Evolutionary conservation across 2,329 filamentous ascomycete genomes (phyloP).

Genomic region (Aspergillus candidus): DNA sequence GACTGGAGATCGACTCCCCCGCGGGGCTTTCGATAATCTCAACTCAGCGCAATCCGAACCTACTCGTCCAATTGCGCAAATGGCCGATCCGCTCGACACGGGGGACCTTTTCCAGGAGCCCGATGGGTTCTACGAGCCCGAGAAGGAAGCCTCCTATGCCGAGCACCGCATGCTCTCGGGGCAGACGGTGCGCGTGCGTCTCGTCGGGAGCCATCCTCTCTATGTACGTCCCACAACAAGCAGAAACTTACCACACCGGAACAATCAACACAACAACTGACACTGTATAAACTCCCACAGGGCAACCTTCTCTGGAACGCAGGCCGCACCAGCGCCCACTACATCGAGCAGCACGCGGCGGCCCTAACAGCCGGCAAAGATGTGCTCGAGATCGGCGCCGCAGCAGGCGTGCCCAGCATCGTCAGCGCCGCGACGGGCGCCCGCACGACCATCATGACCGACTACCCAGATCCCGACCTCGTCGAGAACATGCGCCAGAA

Average conservation of each 20-base stretch:
- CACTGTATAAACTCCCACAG: conserved; percentile 30
- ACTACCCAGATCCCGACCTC: conserved; percentile 83
- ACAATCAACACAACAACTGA: conserved; percentile 13
- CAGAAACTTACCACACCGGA: background rate
- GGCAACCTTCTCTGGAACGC: conserved; percentile 92
- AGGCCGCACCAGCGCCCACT: conserved; percentile 67
- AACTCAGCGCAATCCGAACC: conserved; percentile 2
- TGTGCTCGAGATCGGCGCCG: conserved; percentile 86
- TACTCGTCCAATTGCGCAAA: conserved; percentile 9
- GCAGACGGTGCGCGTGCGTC: conserved; percentile 60
- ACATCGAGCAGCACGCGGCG: conserved; percentile 64
- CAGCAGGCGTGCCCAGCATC: conserved; percentile 76
- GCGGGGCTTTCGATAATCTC: background rate
- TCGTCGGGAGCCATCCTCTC: conserved; percentile 80
- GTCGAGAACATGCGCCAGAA: conserved; percentile 74
- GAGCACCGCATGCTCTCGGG: conserved; percentile 65
- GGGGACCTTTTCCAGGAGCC: conserved; percentile 71
- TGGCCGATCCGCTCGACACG: conserved; percentile 30
- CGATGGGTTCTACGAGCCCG: conserved; percentile 69
- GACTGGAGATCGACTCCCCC: background rate
- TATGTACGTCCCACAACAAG: conserved; percentile 52
- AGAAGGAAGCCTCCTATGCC: conserved; percentile 67
- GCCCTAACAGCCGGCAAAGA: conserved; percentile 58
- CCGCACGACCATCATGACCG: conserved; percentile 65
- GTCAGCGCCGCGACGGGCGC: conserved; percentile 70